phyloP scores from a whole-genome alignment of 2,329 filamentous ascomycete genomes.

The Macroventuria anomochaeta region DNA sequence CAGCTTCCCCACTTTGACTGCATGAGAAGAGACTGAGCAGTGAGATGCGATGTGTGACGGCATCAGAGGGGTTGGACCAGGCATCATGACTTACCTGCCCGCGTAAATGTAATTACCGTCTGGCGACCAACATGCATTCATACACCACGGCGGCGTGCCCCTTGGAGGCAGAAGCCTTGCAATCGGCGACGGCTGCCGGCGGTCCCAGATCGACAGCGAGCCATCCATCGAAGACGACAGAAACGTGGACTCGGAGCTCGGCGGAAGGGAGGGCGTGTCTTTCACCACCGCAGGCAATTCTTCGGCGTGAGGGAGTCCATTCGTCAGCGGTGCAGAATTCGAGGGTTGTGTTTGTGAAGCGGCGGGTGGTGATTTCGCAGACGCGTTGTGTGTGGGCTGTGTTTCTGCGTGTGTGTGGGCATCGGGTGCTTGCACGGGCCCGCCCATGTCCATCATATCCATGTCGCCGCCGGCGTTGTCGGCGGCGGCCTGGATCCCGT shows the following conservation, averaged over 20 bases:
- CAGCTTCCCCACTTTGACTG: too few relatives aligned
- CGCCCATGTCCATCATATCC: constrained; percentile 55
- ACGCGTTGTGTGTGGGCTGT: not conserved
- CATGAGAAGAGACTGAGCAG: too few relatives aligned
- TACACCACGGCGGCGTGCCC: constrained; percentile 92
- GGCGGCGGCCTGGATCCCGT: constrained; percentile 54
- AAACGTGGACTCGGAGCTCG: constrained; percentile 69
- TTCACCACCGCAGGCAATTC: constrained; percentile 38
- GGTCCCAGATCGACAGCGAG: constrained; percentile 90
- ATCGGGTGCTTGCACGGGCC: constrained; percentile 51
- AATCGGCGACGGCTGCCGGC: constrained; percentile 75
- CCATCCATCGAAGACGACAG: constrained; percentile 89
- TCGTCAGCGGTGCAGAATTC: constrained; percentile 36
- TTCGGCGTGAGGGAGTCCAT: constrained; percentile 61
- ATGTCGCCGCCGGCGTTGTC: constrained; percentile 53
- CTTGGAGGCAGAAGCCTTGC: constrained; percentile 77
- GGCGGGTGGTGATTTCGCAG: constrained; percentile 13
- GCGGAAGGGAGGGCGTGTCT: constrained; percentile 41
- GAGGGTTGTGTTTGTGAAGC: constrained; percentile 15
- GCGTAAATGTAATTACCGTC: constrained; percentile 96
- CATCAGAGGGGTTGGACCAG: not conserved
- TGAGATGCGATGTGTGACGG: too few relatives aligned
- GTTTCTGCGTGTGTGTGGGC: constrained; percentile 12
- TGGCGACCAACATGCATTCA: constrained; percentile 94
- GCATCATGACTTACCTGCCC: constrained; percentile 63